Base-by-base conservation (phyloP, 208 protist species). In the Leishmania major region DNA sequence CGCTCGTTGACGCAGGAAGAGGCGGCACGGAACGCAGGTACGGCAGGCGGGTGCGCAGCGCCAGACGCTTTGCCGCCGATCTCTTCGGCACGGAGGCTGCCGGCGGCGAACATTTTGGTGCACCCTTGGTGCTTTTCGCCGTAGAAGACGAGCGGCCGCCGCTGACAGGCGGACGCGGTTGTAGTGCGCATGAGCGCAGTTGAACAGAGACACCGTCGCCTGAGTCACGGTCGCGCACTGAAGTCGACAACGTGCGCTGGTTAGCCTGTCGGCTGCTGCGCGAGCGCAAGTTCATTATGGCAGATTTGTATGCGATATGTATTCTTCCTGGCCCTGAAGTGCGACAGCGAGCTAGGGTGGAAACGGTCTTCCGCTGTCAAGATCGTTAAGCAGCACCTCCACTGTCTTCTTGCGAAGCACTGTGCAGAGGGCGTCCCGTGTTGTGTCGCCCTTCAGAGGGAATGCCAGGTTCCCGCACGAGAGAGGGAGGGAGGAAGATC, bases 21-120 rank as follows among this genome's bases (percentile, higher is more conserved):
- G n/a, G 74, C 4, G 74, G 55, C 64, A 75, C 71, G 35, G 78
- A 64, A 5, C 83, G 78, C 8, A 86, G 66, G 37, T 86, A 80
- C 6, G 83, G 82, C 75, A 87, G 75, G 55, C 70, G 81, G 1
- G 78, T 72, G 49, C 83, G 83, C 83, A 86, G 67, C 49, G 83
- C 77, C 40, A 69, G 51, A 8, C 83, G 22, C 75, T 73, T 86
- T 4, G 83, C 78, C 6, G 75, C 78, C 13, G 77, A 47, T 31
- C 74, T 75, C 75, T 83, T 86, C 59, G 78, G 64, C 66, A 69
- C 57, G 0, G 43, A 55, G 4, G 83, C 53, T 35, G 72, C 22
- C 22, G 78, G 62, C 3, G 64, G 45, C 25, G 35, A 35, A 11
- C 60, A 22, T 31, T 79, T 83, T 31, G 7, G 77, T n/a, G 60